Evolutionary conservation across 768 basidiomycete species (phyloP), one percentile per base, ranked within the genome.

Genomic region (Russula vinacea): DNA sequence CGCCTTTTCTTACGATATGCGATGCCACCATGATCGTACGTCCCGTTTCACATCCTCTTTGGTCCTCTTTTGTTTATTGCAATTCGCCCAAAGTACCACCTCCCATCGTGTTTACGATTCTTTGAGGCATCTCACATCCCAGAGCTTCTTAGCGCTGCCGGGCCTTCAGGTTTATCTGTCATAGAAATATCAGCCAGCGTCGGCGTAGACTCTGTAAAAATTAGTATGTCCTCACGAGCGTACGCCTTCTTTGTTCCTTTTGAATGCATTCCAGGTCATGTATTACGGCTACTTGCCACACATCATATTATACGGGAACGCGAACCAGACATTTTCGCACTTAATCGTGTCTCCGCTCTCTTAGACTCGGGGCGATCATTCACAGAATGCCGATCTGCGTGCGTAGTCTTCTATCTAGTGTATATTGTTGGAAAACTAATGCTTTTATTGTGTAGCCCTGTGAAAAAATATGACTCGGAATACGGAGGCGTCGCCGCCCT

Each of bases 281-380:
- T 83, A 39, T 80, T 93, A 45, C 86, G 90, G 50, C 78, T 91
- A 26, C 80, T 92, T 51, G 89, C 89, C 13, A 89, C 90, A 0
- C 88, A 90, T 70, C 89, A 92, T 72, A 82, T 92, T 58, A 78
- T 89, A 37, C 79, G 80, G 47, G 91, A 93, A 73, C 77, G 83
- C 3, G 77, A 80, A 11, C 89, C 89, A 4, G 81, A 91, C 69
- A 83, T 86, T 6, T 93, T 92, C 68, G 79, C 88, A 9, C 79
- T 83, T 58, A 92, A 88, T 69, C 81, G 89, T 42, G 79, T 90
- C 60, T 86, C 86, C 4, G 85, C 85, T 10, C 74, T 86, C 14
- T 74, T 92, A 5, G 89, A 91, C 70, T 84, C 84, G 0, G 87
- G 89, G 6, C 87, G 87, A 72, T 72, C 75, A 4, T 75, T 83